These are phyloP conservation scores for Astragalus glycyphyllos DNA, from an alignment of 306 rosid genomes.

Conservation along the genomic window DNA sequence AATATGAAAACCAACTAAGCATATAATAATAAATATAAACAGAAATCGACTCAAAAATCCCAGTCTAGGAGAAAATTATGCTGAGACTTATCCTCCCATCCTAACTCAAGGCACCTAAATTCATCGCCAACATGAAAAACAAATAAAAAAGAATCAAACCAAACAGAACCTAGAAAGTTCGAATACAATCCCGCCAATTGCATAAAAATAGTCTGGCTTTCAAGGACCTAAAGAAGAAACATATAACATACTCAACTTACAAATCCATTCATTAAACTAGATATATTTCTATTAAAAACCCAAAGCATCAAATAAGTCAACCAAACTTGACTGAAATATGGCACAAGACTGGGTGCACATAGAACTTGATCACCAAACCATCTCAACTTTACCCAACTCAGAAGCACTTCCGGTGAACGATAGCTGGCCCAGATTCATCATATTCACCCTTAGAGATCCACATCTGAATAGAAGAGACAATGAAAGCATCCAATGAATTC, in stretches of 20 bases:
- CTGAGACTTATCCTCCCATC: slow-evolving; percentile 44
- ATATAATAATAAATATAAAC: slow-evolving; percentile 51
- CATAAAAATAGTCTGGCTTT: slow-evolving; percentile 58
- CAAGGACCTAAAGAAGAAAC: slow-evolving; percentile 47
- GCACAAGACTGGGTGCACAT: slow-evolving; percentile 44
- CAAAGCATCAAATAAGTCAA: slow-evolving; percentile 54
- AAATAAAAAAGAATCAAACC: slow-evolving; percentile 45
- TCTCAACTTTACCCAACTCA: slow-evolving; percentile 44
- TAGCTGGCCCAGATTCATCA: slow-evolving; percentile 80
- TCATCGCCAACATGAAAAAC: slow-evolving; percentile 51
- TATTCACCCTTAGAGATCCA: slow-evolving; percentile 81
- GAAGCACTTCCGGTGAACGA: slow-evolving; percentile 81
- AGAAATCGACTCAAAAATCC: slow-evolving; percentile 59
- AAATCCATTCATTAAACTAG: slow-evolving; percentile 59
- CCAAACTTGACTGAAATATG: slow-evolving; percentile 58
- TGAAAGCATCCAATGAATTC: neutral
- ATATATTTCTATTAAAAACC: slow-evolving; percentile 49
- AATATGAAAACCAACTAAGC: slow-evolving; percentile 46
- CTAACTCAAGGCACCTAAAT: slow-evolving; percentile 52
- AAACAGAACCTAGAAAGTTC: slow-evolving; percentile 51
- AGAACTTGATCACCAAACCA: slow-evolving; percentile 44
- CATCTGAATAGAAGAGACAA: slow-evolving; percentile 57
- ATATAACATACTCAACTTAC: slow-evolving; percentile 55
- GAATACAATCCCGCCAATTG: slow-evolving; percentile 50
- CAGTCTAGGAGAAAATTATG: slow-evolving; percentile 40